phyloP scores from a whole-genome alignment of 495 filamentous ascomycete species.

The Trichocladium uniseriatum region DNA sequence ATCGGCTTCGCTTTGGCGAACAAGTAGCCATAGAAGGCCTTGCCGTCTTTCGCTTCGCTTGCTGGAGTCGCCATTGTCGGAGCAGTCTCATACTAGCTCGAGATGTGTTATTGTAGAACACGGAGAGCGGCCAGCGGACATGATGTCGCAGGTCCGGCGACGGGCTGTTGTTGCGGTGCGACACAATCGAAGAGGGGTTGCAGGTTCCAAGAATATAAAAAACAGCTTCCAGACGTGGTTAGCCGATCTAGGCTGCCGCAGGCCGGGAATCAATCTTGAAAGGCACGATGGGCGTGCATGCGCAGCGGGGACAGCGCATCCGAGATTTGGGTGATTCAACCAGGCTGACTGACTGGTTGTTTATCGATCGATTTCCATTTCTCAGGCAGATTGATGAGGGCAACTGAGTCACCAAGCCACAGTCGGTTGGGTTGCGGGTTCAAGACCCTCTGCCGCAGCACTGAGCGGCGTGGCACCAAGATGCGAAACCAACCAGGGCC shows the following conservation, averaged over 20 bases:
- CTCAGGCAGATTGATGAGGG: conserved; percentile 2
- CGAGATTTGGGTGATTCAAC: not conserved
- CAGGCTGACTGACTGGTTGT: not conserved
- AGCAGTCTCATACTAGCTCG: conserved; percentile 1
- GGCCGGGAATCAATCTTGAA: not conserved
- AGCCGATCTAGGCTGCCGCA: conserved; percentile 6
- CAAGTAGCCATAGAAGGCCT: conserved; percentile 69
- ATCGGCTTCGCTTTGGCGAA: conserved; percentile 54
- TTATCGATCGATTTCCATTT: conserved; percentile 1
- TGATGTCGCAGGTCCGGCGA: not conserved
- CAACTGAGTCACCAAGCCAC: not conserved
- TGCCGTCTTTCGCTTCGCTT: conserved; percentile 18
- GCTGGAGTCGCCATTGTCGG: conserved; percentile 18
- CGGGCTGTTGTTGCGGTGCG: not conserved
- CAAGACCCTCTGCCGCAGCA: conserved; percentile 1
- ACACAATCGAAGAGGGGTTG: conserved; percentile 7
- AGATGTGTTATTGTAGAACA: not conserved
- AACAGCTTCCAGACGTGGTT: not conserved
- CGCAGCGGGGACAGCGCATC: not conserved
- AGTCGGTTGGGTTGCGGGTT: not conserved
- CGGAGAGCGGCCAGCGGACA: conserved; percentile 1
- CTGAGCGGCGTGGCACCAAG: conserved; percentile 9
- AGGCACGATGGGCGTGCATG: not conserved
- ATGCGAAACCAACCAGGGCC: conserved; percentile 10
- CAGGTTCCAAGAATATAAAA: not conserved